A percentile compares a stretch with the other conserved stretches of the same genome.
Conservation (phyloP, 345 rosid species). For the Salix suchowensis region DNA sequence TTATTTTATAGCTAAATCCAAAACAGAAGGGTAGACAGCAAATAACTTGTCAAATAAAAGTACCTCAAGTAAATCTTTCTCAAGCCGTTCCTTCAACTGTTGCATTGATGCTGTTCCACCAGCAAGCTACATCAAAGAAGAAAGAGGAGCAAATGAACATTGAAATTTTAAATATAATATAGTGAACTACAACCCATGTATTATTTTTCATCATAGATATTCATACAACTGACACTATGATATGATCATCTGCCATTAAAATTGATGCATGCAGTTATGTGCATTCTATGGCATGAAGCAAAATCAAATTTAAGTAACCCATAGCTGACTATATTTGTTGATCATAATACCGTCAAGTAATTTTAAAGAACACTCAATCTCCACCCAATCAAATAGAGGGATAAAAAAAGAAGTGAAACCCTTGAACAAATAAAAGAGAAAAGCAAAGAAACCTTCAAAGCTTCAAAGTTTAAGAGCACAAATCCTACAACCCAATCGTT, state of each 20-base stretch:
- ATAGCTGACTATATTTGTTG: too few species aligned
- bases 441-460: neutral
- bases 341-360: neutral
- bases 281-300: too few species aligned
- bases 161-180: neutral
- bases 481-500: neutral
- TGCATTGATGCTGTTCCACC: conserved; percentile 99
- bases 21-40: neutral
- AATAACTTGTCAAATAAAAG: neutral
- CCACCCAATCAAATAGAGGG: neutral
- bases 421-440: neutral
- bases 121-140: conserved; percentile 59
- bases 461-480: neutral
- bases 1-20: neutral
- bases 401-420: neutral
- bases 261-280: neutral
- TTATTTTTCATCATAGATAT: neutral
- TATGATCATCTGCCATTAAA: neutral
- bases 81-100: conserved; percentile 96
- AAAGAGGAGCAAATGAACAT: conserved; percentile 1
- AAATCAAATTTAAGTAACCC: too few species aligned
- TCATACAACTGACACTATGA: neutral
- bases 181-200: neutral
- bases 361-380: neutral
- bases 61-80: conserved; percentile 96